Evolutionary conservation across 202 grass and related monocot species (phyloP).

Genomic region (Setaria italica): DNA sequence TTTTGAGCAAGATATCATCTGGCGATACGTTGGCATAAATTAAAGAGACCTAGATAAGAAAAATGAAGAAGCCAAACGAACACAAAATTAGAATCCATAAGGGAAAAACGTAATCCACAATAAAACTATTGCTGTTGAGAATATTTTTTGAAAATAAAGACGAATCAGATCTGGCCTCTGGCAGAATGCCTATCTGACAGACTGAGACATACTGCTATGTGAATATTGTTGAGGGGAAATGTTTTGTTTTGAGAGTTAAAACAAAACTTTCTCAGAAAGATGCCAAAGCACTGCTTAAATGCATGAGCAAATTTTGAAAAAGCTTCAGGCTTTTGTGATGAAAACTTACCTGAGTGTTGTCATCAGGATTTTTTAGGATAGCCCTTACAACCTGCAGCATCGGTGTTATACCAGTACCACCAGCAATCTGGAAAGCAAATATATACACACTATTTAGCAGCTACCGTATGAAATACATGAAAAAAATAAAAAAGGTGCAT

Average conservation of each 20-base stretch:
- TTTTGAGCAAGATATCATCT: slow-evolving; percentile 94
- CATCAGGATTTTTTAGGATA: slow-evolving; percentile 95
- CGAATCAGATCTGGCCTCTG: slow-evolving; percentile 20
- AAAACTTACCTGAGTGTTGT: slow-evolving; percentile 79
- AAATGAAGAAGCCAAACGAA: slow-evolving; percentile 24
- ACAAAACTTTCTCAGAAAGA: slow-evolving; percentile 27
- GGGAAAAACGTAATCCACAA: not conserved
- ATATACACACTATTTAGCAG: slow-evolving; percentile 31
- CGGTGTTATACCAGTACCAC: slow-evolving; percentile 93
- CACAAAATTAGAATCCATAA: slow-evolving; percentile 30
- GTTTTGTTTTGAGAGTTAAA: not conserved
- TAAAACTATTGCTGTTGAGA: slow-evolving; percentile 29
- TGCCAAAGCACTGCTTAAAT: not conserved
- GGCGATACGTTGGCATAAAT: slow-evolving; percentile 91
- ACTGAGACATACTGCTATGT: not conserved
- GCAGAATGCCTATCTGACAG: not conserved
- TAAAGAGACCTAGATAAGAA: slow-evolving; percentile 77
- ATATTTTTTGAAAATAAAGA: slow-evolving; percentile 17
- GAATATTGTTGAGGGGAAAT: not conserved
- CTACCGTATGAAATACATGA: slow-evolving; percentile 5
- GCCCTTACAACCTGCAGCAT: slow-evolving; percentile 97
- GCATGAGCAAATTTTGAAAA: not conserved
- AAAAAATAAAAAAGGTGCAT: not conserved
- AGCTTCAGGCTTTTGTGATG: slow-evolving; percentile 32
- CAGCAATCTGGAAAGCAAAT: slow-evolving; percentile 75